Evolutionary conservation across 768 basidiomycete species (phyloP), one percentile per base, ranked within the genome.

Genomic region (Pleurotus djamor): DNA sequence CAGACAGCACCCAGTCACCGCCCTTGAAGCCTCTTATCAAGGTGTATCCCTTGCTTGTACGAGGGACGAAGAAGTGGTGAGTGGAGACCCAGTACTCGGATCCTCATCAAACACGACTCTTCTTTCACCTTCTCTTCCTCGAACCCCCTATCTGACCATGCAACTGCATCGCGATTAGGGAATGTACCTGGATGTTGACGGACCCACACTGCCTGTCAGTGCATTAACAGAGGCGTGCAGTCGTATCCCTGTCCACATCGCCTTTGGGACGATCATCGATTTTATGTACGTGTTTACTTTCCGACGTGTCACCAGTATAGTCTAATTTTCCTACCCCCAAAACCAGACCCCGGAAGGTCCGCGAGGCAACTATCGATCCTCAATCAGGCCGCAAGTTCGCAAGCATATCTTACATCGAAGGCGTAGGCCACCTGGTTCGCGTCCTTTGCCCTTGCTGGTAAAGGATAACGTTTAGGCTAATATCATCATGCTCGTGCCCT

Each of bases 151-250:
- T 57, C 13, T 47, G 9, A 47, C n/a, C 14, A 34, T 60, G 48
- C 33, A 37, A 51, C 28, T 51, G 32, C 12, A 10, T 16, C 5
- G 48, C 43, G 28, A 33, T 28, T 52, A 87, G 86, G 80, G 79
- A 1, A 89, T 89, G 87, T 89, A 88, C 63, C 68, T 74, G 43
- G 87, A 89, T 58, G 68, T 70, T 28, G 79, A 82, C 4, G 87
- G 86, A 2, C 73, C 83, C 2, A 76, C 74, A 10, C 79, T 77
- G 59, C 84, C 87, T 5, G 77, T 88, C 6, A 66, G 74, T 43
- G 76, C 75, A 6, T 64, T 89, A 55, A 74, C 79, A 61, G 63
- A 67, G 45, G 51, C 74, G 1, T 83, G 80, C 57, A 48, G 64
- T 9, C 64, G 59, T 17, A 71, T 77, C 6, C 84, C 84, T 0